Conservation (phyloP, 345 rosid genomes). For the Citrus glauca region DNA sequence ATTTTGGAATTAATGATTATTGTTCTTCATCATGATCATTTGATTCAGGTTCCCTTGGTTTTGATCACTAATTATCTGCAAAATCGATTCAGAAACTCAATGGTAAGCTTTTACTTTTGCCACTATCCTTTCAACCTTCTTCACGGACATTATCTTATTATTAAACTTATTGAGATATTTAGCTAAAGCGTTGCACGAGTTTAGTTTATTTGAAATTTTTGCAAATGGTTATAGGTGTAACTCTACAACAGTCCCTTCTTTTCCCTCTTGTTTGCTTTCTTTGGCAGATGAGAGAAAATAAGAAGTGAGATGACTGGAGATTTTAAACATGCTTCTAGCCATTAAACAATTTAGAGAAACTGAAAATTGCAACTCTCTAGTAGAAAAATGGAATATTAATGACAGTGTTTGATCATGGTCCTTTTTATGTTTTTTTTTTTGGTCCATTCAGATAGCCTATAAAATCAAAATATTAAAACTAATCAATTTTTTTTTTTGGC, state of each 20-base stretch:
- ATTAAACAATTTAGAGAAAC: neutral
- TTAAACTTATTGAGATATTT: neutral
- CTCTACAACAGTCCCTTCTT: neutral
- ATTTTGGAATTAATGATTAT: constrained; percentile 1
- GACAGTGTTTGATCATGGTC: neutral
- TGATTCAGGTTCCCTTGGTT: constrained; percentile 80
- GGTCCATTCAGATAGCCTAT: no score
- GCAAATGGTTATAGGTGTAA: neutral
- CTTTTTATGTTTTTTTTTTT: neutral
- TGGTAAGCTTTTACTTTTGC: constrained; percentile 42
- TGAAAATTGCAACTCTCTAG: neutral
- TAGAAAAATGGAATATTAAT: neutral
- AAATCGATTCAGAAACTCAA: constrained; percentile 63
- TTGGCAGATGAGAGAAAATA: neutral
- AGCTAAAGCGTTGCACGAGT: neutral
- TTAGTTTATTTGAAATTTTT: neutral
- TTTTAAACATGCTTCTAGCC: neutral
- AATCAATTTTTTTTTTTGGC: neutral
- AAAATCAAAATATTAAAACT: no score
- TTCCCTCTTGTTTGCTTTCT: neutral
- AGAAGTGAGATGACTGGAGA: neutral
- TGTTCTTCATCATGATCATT: neutral
- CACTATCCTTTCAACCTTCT: neutral
- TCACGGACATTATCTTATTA: neutral
- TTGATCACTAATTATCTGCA: constrained; percentile 75